Percentiles rank a stretch among this genome's conserved stretches.
Conservation (phyloP, 2,329 filamentous ascomycete species). For the Cordyceps cateniannulata region DNA sequence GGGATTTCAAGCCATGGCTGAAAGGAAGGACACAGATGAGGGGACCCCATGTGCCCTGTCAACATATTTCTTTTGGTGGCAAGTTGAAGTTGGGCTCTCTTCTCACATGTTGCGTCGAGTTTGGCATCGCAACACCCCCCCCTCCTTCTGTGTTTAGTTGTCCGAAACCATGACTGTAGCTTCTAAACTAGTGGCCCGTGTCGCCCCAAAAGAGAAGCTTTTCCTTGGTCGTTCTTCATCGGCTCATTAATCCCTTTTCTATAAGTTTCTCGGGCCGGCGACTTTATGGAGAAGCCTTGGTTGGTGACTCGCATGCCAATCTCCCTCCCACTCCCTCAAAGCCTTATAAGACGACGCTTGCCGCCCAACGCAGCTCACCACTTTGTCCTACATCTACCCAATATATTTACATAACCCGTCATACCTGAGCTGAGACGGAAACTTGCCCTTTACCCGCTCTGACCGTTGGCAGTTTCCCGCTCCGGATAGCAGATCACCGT, state of each 20-base stretch:
- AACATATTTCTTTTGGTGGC: not conserved
- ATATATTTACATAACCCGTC: not conserved
- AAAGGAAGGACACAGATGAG: not conserved
- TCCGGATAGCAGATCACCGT: not conserved
- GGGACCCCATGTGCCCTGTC: not conserved
- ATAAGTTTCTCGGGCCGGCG: not conserved
- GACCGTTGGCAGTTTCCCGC: not conserved
- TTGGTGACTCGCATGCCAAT: not conserved
- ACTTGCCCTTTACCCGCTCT: not conserved
- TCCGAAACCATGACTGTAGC: not conserved
- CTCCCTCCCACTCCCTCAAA: not conserved
- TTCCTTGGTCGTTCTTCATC: not conserved
- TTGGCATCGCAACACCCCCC: not conserved
- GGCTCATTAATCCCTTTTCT: not conserved
- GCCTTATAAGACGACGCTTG: constrained; percentile 4
- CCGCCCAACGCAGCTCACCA: constrained; percentile 1
- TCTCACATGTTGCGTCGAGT: not conserved
- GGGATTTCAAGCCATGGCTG: not conserved
- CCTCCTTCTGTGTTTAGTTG: not conserved
- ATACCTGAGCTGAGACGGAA: not conserved
- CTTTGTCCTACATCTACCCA: not conserved
- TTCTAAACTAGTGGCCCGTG: constrained; percentile 1
- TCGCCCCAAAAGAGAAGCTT: not conserved
- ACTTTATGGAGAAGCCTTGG: not conserved
- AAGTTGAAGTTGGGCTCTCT: not conserved